Evolutionary conservation across 225 moss, liverwort and hornwort genomes (phyloP).

Genomic region (Thuidium tamariscinum): DNA sequence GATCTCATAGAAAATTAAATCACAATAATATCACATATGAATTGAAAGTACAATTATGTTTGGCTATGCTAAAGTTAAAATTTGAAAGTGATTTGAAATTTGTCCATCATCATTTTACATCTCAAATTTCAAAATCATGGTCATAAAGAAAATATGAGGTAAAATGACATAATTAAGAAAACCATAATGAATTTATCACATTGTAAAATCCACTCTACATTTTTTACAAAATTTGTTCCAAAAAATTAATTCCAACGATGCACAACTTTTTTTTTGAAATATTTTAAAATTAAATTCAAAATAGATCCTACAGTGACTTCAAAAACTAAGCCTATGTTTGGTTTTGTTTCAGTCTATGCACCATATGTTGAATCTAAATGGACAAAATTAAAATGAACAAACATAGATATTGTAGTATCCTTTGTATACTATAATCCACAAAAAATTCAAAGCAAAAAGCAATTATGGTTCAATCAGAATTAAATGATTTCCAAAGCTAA

Average conservation of each 20-base stretch:
- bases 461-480: too few relatives aligned
- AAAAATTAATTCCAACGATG: fast-evolving
- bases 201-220: neutral
- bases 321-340: too few relatives aligned
- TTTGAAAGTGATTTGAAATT: neutral
- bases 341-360: too few relatives aligned
- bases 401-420: too few relatives aligned
- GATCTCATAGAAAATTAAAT: neutral
- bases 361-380: too few relatives aligned
- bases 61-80: fast-evolving
- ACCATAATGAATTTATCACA: fast-evolving
- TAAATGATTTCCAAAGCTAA: too few relatives aligned
- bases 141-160: neutral
- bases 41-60: neutral
- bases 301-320: too few relatives aligned
- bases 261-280: neutral
- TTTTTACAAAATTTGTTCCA: neutral
- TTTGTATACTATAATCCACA: too few relatives aligned
- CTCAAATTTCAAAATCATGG: neutral
- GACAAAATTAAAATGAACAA: too few relatives aligned
- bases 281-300: neutral
- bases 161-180: neutral
- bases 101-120: neutral
- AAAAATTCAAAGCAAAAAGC: too few relatives aligned
- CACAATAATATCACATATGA: fast-evolving